phyloP scores from a whole-genome alignment of 2,329 filamentous ascomycete species.

The Fusarium tuaranense region DNA sequence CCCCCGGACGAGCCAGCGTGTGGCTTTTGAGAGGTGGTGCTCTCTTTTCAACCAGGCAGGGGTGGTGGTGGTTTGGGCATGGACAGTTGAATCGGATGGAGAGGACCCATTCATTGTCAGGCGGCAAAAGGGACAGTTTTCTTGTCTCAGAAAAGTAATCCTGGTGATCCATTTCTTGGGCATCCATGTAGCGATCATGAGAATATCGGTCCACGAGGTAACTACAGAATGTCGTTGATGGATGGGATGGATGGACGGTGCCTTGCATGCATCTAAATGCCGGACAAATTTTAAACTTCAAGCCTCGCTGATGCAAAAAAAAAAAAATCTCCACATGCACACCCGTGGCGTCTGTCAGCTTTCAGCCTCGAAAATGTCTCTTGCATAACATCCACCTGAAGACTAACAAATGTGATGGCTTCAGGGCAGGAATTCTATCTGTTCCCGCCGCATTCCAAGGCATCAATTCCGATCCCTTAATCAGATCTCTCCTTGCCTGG shows the following conservation, averaged over 20 bases:
- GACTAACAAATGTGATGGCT: neutral
- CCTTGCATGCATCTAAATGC: neutral
- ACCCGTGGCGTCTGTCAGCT: conserved; percentile 7
- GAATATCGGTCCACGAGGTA: neutral
- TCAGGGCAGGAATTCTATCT: neutral
- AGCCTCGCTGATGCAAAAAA: conserved; percentile 2
- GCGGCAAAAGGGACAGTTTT: conserved; percentile 9
- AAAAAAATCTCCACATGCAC: conserved; percentile 2
- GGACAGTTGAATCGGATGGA: neutral
- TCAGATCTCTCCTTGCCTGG: neutral
- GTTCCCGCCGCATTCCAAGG: neutral
- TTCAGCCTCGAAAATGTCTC: neutral
- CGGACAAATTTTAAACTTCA: neutral
- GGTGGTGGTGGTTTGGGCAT: too few species aligned
- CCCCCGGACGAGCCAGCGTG: conserved; percentile 25
- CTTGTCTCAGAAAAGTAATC: neutral
- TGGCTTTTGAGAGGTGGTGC: conserved; percentile 25
- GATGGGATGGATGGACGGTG: neutral
- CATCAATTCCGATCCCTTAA: conserved; percentile 14
- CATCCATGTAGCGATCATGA: conserved; percentile 11
- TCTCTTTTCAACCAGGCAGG: too few species aligned
- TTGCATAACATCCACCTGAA: neutral
- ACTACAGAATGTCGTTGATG: too few species aligned
- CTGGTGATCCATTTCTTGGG: neutral
- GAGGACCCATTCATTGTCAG: neutral